Percentiles rank a stretch among this genome's conserved stretches.
Evolutionary conservation across 768 basidiomycete species (phyloP).

Genomic region (Collybiopsis confluens): DNA sequence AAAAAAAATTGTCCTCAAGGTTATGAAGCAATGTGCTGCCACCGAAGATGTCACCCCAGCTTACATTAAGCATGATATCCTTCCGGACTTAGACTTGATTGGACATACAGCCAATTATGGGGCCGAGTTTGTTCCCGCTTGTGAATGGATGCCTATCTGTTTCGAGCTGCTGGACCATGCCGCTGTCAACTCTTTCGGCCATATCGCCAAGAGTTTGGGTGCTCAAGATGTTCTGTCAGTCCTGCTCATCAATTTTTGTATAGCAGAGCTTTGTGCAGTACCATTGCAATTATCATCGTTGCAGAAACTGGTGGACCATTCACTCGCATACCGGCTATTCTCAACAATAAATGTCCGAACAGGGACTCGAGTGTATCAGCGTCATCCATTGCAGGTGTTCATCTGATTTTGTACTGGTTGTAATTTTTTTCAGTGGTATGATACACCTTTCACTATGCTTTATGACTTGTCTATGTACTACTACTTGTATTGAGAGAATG

Average conservation of each 20-base stretch:
- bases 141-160: slow-evolving; percentile 99
- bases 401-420: too few relatives aligned
- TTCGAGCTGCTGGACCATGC: slow-evolving; percentile 97
- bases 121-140: slow-evolving; percentile 95
- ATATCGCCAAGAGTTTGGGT: slow-evolving; percentile 98
- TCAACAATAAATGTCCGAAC: slow-evolving; percentile 99
- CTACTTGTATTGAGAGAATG: too few relatives aligned
- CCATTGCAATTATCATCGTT: slow-evolving; percentile 95
- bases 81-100: slow-evolving; percentile 99
- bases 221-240: slow-evolving; percentile 97
- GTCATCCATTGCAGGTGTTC: slow-evolving; percentile 81
- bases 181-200: slow-evolving; percentile 98
- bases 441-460: too few relatives aligned
- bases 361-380: slow-evolving; percentile 84
- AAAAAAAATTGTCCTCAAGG: slow-evolving; percentile 99
- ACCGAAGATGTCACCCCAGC: slow-evolving; percentile 96
- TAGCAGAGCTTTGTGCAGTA: slow-evolving; percentile 98
- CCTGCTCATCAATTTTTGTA: slow-evolving; percentile 91
- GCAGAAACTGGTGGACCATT: slow-evolving; percentile 95
- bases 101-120: slow-evolving; percentile 99
- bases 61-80: slow-evolving; percentile 96
- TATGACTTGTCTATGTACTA: too few relatives aligned
- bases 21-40: slow-evolving; percentile 97
- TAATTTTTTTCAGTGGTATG: not conserved
- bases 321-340: slow-evolving; percentile 97